Evolutionary conservation across 2,329 filamentous ascomycete species (phyloP).

Genomic region (Myriosclerotinia curreyana): DNA sequence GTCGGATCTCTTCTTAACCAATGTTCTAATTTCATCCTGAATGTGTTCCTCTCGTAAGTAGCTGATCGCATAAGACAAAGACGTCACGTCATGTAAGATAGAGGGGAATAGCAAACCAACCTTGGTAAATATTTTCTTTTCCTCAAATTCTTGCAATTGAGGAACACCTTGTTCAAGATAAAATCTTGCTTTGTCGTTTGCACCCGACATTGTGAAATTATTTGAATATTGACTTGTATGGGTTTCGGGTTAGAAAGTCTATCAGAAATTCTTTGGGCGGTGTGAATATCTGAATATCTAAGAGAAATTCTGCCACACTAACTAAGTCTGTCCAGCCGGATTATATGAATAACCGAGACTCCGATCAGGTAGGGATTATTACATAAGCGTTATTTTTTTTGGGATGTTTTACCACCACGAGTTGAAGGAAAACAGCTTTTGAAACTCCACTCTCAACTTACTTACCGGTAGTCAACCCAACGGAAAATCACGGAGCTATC

Average conservation of each 20-base stretch:
- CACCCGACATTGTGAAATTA: conserved; percentile 62
- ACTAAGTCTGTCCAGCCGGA: not conserved
- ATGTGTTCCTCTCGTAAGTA: not conserved
- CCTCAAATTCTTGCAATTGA: conserved; percentile 86
- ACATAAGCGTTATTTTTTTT: not conserved
- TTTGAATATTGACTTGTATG: conserved; percentile 11
- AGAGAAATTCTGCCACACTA: not conserved
- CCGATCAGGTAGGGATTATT: not conserved
- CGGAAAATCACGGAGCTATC: conserved; percentile 2
- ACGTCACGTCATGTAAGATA: not conserved
- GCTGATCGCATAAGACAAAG: not conserved
- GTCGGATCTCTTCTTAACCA: conserved; percentile 86
- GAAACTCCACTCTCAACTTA: no score
- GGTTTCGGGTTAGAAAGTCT: not conserved
- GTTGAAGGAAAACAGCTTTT: not conserved
- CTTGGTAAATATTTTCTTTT: conserved; percentile 85
- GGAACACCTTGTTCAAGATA: conserved; percentile 90
- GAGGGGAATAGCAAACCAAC: conserved; percentile 43
- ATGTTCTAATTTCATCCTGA: conserved; percentile 83
- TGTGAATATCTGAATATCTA: not conserved
- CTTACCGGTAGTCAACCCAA: not conserved
- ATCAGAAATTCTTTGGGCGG: conserved; percentile 23
- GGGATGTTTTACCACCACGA: not conserved
- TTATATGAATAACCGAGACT: not conserved
- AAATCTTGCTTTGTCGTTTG: conserved; percentile 91